A percentile compares a stretch with the other conserved stretches of the same genome.
These are phyloP conservation scores for Rhodosporidiobolus odoratus DNA, from an alignment of 768 basidiomycete genomes.

Conservation along the genomic window DNA sequence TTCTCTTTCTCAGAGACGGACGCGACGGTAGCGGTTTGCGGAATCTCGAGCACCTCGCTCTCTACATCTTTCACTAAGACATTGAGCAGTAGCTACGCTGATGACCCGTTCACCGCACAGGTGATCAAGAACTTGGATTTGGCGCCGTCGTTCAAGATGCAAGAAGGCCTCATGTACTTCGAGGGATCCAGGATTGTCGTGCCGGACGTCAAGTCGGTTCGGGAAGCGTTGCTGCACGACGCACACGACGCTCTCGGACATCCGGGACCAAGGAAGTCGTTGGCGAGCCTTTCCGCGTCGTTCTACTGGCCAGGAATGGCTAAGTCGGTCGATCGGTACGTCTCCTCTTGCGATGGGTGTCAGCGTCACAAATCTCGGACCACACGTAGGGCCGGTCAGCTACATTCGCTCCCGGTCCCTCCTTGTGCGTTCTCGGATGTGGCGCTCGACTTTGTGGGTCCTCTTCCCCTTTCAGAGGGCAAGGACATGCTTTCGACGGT, in stretches of 20 bases:
- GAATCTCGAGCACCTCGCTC: neutral
- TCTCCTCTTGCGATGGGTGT: constrained; percentile 46
- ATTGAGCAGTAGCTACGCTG: neutral
- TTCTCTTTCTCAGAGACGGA: neutral
- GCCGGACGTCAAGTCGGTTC: constrained; percentile 17
- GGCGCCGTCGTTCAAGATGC: neutral
- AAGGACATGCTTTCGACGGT: constrained; percentile 1
- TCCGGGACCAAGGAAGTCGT: constrained; percentile 40
- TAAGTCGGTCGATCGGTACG: constrained; percentile 45
- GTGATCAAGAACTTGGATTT: neutral
- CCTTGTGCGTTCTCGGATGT: too few species aligned
- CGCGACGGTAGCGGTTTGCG: neutral
- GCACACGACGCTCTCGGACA: constrained; percentile 38
- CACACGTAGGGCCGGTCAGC: constrained; percentile 11
- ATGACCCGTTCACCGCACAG: constrained; percentile 1
- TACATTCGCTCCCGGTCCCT: constrained; percentile 40
- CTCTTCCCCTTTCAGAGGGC: constrained; percentile 5
- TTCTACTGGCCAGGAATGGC: too few species aligned
- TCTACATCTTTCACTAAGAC: neutral
- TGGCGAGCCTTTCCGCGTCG: constrained; percentile 29
- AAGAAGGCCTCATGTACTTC: constrained; percentile 26
- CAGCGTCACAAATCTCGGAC: constrained; percentile 46
- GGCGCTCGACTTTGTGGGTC: constrained; percentile 18
- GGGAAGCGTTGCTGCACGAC: constrained; percentile 17
- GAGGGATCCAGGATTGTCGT: too few species aligned